These are phyloP conservation scores for Colletotrichum endophyticum DNA, from an alignment of 2,329 filamentous ascomycete species.

Conservation along the genomic window DNA sequence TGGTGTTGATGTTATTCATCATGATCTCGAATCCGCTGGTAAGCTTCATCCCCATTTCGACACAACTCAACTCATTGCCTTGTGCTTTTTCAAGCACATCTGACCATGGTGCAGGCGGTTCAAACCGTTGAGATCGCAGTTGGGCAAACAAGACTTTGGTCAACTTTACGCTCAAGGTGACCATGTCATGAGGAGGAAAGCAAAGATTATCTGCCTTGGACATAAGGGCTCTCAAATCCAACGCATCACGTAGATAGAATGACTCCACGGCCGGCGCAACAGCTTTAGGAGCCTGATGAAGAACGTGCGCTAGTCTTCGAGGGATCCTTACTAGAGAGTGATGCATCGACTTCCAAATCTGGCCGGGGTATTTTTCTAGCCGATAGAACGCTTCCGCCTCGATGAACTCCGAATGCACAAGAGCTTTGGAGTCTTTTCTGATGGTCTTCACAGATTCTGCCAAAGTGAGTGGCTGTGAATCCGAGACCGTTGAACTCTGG, in stretches of 20 bases:
- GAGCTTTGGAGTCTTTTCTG: constrained; percentile 53
- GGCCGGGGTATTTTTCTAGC: constrained; percentile 79
- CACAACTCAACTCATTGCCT: constrained; percentile 37
- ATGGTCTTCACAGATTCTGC: constrained; percentile 69
- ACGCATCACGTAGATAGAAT: constrained; percentile 89
- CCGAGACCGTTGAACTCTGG: constrained; percentile 38
- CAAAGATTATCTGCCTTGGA: constrained; percentile 56
- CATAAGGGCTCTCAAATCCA: constrained; percentile 73
- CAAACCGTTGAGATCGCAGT: constrained; percentile 83
- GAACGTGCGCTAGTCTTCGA: constrained; percentile 78
- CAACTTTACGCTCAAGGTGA: constrained; percentile 80
- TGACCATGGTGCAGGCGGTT: constrained; percentile 62
- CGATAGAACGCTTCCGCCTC: constrained; percentile 93
- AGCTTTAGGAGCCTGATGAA: constrained; percentile 76
- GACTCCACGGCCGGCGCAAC: constrained; percentile 86
- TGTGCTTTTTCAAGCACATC: constrained; percentile 27
- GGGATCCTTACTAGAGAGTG: constrained; percentile 76
- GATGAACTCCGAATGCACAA: constrained; percentile 75
- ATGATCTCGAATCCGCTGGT: constrained; percentile 92
- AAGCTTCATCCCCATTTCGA: constrained; percentile 86
- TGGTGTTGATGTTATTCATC: constrained; percentile 68
- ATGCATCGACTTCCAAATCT: constrained; percentile 79
- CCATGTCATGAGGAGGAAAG: constrained; percentile 81
- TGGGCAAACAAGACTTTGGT: constrained; percentile 92
- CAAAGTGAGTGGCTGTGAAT: constrained; percentile 56